Evolutionary conservation across 108 stramenopile genomes (phyloP).

Genomic region (Aureococcus anophagefferens): DNA sequence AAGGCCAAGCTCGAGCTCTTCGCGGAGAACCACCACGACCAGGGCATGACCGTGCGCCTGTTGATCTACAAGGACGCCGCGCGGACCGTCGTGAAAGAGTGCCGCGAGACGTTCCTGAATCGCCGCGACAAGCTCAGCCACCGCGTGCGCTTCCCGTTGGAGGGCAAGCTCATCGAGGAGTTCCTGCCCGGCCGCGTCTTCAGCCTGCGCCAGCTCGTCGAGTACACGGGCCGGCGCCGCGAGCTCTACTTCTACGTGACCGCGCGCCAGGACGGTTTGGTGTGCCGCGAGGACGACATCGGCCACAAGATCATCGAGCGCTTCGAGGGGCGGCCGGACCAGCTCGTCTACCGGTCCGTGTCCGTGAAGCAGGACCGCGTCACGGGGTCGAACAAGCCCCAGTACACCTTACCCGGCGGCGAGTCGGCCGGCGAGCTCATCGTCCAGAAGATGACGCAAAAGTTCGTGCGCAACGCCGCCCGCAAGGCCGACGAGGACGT

Average conservation of each 20-base stretch:
- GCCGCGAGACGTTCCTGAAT: conserved; percentile 42
- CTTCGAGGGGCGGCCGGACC: conserved; percentile 31
- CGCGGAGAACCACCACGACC: conserved; percentile 37
- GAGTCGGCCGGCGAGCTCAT: conserved; percentile 12
- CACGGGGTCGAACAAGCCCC: not conserved
- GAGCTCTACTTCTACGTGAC: conserved; percentile 39
- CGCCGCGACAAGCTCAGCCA: conserved; percentile 44
- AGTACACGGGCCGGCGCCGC: conserved; percentile 29
- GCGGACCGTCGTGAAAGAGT: conserved; percentile 32
- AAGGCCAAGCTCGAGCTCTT: conserved; percentile 56
- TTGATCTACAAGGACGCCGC: conserved; percentile 40
- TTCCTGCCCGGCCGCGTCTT: conserved; percentile 44
- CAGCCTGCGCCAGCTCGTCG: conserved; percentile 18
- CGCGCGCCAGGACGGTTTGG: conserved; percentile 47
- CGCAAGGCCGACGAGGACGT: conserved; percentile 40
- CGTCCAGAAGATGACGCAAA: conserved; percentile 46
- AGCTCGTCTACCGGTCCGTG: conserved; percentile 28
- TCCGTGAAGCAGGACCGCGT: not conserved
- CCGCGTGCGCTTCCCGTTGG: conserved; percentile 34
- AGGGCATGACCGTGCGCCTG: conserved; percentile 47
- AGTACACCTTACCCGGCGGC: conserved; percentile 14
- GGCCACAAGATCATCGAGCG: conserved; percentile 37
- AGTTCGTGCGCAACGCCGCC: conserved; percentile 30
- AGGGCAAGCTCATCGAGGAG: conserved; percentile 35
- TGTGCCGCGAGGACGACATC: conserved; percentile 31